Conservation (phyloP, 2,329 filamentous ascomycete species). For the Fusarium guadeloupense region DNA sequence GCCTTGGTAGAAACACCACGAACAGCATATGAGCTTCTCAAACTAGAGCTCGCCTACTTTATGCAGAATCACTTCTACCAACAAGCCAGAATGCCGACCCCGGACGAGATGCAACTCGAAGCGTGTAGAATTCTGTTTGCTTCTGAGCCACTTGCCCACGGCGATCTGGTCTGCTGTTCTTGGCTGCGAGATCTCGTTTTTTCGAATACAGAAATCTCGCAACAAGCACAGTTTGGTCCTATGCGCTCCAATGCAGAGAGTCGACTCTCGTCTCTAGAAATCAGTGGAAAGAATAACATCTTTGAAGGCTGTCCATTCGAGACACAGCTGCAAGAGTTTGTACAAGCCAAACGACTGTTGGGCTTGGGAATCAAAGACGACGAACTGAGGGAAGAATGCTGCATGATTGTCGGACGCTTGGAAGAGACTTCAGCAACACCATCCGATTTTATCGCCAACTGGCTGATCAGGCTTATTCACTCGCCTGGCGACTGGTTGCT, state of each 20-base stretch:
- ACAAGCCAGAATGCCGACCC: conserved; percentile 21
- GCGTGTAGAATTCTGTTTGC: conserved; percentile 33
- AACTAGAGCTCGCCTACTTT: conserved; percentile 35
- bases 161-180: neutral
- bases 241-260: conserved; percentile 39
- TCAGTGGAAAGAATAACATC: conserved; percentile 43
- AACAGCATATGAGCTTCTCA: conserved; percentile 36
- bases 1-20: conserved; percentile 30
- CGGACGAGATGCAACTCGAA: conserved; percentile 36
- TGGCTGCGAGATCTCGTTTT: conserved; percentile 39
- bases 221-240: conserved; percentile 39
- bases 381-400: conserved; percentile 36
- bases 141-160: neutral
- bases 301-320: conserved; percentile 45
- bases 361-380: conserved; percentile 18
- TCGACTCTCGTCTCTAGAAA: conserved; percentile 35
- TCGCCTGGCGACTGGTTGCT: conserved; percentile 33
- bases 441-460: conserved; percentile 40
- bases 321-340: conserved; percentile 33
- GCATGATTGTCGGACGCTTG: conserved; percentile 26
- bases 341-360: conserved; percentile 15
- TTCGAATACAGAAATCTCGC: conserved; percentile 9
- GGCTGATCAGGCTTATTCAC: conserved; percentile 35
- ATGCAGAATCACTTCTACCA: conserved; percentile 39
- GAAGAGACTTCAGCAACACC: conserved; percentile 36